Percentiles rank a stretch among this genome's conserved stretches.
Evolutionary conservation across 805 yeast genomes (phyloP).

Genomic region (Danielia reshetovae): DNA sequence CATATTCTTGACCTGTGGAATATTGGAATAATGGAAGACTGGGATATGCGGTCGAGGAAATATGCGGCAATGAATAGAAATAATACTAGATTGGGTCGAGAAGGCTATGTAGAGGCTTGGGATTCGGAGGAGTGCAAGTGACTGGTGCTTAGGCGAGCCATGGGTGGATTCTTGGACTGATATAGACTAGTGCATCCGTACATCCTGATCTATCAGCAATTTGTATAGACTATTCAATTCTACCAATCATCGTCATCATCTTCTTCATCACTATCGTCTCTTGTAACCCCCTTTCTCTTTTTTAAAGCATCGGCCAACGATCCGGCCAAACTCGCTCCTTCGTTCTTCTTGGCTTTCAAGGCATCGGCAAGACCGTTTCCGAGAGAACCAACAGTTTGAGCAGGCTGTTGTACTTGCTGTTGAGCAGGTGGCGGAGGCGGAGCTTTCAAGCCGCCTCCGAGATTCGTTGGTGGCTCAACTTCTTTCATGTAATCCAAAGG

Average conservation of each 20-base stretch:
- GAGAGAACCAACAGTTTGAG: conserved; percentile 17
- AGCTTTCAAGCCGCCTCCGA: conserved; percentile 19
- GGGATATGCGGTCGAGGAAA: too few relatives aligned
- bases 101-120: not conserved
- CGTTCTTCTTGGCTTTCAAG: conserved; percentile 56
- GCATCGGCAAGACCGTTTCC: conserved; percentile 68
- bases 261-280: conserved; percentile 67
- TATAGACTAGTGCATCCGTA: too few relatives aligned
- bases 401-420: conserved; percentile 18
- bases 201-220: too few relatives aligned
- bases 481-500: conserved; percentile 86
- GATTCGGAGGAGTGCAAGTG: not conserved
- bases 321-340: conserved; percentile 65
- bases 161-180: not conserved
- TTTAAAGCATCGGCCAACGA: conserved; percentile 86
- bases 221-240: not conserved
- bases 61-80: too few relatives aligned
- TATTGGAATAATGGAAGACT: too few relatives aligned
- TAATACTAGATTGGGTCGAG: too few relatives aligned
- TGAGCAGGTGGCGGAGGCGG: conserved; percentile 34
- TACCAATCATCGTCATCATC: conserved; percentile 49
- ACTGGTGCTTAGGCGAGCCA: not conserved
- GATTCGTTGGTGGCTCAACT: conserved; percentile 44
- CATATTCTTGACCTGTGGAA: too few relatives aligned
- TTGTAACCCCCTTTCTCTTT: conserved; percentile 62